Base-by-base conservation (phyloP, 2,329 filamentous ascomycete species). In the Fusarium graminum region DNA sequence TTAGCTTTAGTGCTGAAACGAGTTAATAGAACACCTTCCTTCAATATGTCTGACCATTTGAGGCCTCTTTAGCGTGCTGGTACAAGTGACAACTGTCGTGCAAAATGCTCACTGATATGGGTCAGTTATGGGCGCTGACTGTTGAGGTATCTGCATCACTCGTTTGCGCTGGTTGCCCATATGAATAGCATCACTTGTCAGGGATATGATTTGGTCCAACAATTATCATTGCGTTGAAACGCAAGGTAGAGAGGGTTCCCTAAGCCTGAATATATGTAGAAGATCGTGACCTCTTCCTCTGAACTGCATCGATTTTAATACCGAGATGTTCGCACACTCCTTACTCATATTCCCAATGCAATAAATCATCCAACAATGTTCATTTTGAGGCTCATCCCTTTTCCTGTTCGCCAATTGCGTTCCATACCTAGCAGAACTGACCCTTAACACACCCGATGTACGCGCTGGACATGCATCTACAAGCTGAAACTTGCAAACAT, bases 1-100 rank as follows among this genome's bases (percentile, higher is more conserved):
- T 60, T 72, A 71, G 57, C 53, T 52, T 64, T 56, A 60, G 57
- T 66, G 52, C 68, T 63, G 51, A 61, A 62, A 58, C 26, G 57
- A 66, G 55, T 65, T 60, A 32, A 52, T 46, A 54, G 22, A 49
- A 46, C 14, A 25, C 10, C n/a, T 45, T 52, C 16, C 13, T 28
- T 26, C 36, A 12, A 16, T 22, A 17, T 34, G 19, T n/a, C 34
- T 34, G 17, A 25, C 13, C n/a, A 43, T 17, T 42, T n/a, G 32
- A 34, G 38, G 19, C 30, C 30, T 17, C 14, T 25, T 30, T 11
- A 11, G 25, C 3, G n/a, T 52, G 25, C 3, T 29, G 10, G 17
- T 17, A 10, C 26, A 14, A 13, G 14, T 26, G 32, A 13, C 22
- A 11, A 41, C 12, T 36, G 40, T 19, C 34, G 17, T 17, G 7